Percentiles rank a stretch among this genome's conserved stretches.
These are phyloP conservation scores for Phytophthora pseudosyringae DNA, from an alignment of 352 stramenopile genomes.

Conservation along the genomic window DNA sequence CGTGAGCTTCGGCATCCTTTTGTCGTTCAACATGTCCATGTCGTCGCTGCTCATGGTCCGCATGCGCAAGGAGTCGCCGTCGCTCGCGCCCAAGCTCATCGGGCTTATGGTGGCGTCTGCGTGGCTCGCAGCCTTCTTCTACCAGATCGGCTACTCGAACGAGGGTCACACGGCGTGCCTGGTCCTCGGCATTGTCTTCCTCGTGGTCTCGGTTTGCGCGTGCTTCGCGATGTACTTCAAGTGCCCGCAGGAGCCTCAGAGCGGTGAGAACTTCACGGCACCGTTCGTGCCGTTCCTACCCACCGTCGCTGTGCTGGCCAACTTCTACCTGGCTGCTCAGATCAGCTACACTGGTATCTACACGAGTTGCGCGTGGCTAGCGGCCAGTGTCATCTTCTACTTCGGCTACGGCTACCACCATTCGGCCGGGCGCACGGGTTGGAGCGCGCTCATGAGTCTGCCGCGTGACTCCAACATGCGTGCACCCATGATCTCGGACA, in stretches of 20 bases:
- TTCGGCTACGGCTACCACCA: constrained; percentile 83
- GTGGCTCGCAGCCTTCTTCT: constrained; percentile 62
- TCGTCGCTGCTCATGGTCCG: constrained; percentile 75
- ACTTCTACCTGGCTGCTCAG: constrained; percentile 80
- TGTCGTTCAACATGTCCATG: constrained; percentile 90
- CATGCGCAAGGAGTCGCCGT: constrained; percentile 59
- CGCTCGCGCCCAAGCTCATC: constrained; percentile 50
- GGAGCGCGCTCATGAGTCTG: constrained; percentile 62
- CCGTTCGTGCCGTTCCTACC: constrained; percentile 76
- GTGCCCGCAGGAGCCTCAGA: constrained; percentile 64
- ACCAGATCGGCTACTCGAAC: constrained; percentile 65
- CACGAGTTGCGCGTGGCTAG: constrained; percentile 64
- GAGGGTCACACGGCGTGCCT: constrained; percentile 38
- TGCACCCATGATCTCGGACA: constrained; percentile 61
- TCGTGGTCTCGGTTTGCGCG: constrained; percentile 44
- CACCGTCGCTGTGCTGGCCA: constrained; percentile 51
- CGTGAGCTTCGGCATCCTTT: constrained; percentile 88
- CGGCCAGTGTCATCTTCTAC: constrained; percentile 68
- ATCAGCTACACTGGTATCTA: constrained; percentile 57
- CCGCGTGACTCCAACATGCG: constrained; percentile 54
- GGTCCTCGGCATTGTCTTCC: constrained; percentile 53
- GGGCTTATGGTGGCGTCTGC: constrained; percentile 42
- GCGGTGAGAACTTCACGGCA: constrained; percentile 59
- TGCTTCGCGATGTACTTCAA: constrained; percentile 57
- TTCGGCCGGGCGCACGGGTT: constrained; percentile 64